Base-by-base conservation (phyloP, 306 rosid genomes). In the Parietaria judaica region DNA sequence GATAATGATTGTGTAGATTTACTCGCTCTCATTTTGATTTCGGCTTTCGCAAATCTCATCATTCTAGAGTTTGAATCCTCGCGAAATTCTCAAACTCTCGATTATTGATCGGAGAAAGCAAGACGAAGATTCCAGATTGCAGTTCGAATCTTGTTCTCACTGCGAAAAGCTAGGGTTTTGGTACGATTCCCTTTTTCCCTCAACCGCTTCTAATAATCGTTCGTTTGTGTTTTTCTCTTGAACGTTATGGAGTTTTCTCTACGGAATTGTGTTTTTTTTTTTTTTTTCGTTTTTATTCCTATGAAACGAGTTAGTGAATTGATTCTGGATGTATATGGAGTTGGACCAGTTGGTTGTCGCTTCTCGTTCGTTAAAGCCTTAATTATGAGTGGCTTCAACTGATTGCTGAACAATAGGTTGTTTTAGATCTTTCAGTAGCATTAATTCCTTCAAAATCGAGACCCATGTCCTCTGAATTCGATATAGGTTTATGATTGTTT, bases 141-240 rank as follows among this genome's bases (percentile, higher is more conserved):
- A 35, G 44, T 44, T 63, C n/a, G 5, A 16, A 60, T 60, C 52
- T 51, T 65, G 75, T 75, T 68, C 58, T 31, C 58, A 9, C 44
- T 3, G 16, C 61, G 60, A 56, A 14, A 38, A 23, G 43, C 43
- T 67, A 36, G 45, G 58, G 65, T 59, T 48, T 49, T 48, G 6
- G n/a, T n/a, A 35, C 44, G 12, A 5, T 58, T 1, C 9, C n/a
- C n/a, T n/a, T n/a, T n/a, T n/a, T 51, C 54, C 16, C 56, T 14
- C 57, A 36, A 36, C 41, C 44, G 10, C 70, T 51, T 73, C 73
- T 66, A 48, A 36, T 58, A n/a, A n/a, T 56, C 12, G 6, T 49
- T 2, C 39, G 37, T 3, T 46, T n/a, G n/a, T 23, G 3, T 3
- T 16, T 16, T 7, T 39, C 41, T 38, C 14, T 11, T 34, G 12